Conservation (phyloP, 2,329 filamentous ascomycete genomes). For the Paramyrothecium roridum region DNA sequence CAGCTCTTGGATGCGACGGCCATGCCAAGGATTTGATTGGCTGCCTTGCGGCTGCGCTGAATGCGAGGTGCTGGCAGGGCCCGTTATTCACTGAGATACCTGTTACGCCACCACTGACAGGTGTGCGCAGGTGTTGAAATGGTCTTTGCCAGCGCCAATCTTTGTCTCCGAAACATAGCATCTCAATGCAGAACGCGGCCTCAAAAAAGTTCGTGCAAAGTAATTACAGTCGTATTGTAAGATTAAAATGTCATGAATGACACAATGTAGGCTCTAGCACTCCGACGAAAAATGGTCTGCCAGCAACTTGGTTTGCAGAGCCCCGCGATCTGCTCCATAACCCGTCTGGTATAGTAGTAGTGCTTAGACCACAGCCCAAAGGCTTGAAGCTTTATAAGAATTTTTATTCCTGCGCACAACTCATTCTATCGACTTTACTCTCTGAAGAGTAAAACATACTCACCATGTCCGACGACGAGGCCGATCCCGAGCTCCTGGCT, state of each 20-base stretch:
- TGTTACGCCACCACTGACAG: too few species aligned
- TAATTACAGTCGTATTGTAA: too few species aligned
- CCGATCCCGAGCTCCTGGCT: conserved; percentile 81
- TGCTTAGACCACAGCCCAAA: background rate
- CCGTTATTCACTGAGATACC: background rate
- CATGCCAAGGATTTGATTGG: background rate
- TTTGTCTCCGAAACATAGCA: too few species aligned
- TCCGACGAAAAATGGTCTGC: too few species aligned
- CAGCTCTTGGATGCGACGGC: background rate
- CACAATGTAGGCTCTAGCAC: too few species aligned
- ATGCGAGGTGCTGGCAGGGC: background rate
- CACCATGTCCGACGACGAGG: conserved; percentile 86
- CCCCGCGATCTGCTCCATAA: background rate
- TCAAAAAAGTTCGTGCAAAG: too few species aligned
- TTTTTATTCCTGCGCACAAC: background rate
- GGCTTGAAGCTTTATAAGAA: background rate
- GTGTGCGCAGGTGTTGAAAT: too few species aligned
- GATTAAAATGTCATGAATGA: too few species aligned
- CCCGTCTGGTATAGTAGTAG: background rate
- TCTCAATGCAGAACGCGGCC: too few species aligned
- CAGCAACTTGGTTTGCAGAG: background rate
- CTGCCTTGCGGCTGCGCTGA: background rate
- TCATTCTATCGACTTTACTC: too few species aligned
- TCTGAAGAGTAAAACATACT: background rate
- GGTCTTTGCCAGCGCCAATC: too few species aligned